A percentile compares a stretch with the other conserved stretches of the same genome.
Conservation (phyloP, 345 rosid species). For the Euclidium syriacum region DNA sequence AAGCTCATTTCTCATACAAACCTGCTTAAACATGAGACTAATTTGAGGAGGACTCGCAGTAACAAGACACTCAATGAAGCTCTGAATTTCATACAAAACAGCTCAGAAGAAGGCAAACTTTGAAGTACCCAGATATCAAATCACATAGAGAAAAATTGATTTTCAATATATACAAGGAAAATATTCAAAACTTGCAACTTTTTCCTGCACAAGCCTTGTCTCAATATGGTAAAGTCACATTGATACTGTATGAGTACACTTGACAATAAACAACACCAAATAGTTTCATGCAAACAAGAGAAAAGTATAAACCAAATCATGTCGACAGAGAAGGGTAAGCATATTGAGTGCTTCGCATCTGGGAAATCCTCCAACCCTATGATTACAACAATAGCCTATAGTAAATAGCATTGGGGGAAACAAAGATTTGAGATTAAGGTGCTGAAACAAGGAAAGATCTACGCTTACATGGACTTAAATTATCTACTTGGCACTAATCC, state of each 20-base stretch:
- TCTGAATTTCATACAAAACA: conserved; percentile 41
- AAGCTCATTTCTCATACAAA: conserved; percentile 26
- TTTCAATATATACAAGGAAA: conserved; percentile 47
- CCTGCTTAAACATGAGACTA: conserved; percentile 95
- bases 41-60: conserved; percentile 84
- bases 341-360: conserved; percentile 82
- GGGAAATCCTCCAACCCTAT: conserved; percentile 91
- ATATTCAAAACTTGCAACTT: conserved; percentile 43
- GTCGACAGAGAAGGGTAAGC: conserved; percentile 82
- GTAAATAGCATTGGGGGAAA: neutral
- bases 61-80: conserved; percentile 88
- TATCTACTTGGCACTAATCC: no score
- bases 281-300: neutral
- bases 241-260: conserved; percentile 9
- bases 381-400: conserved; percentile 83
- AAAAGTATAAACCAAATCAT: conserved; percentile 44
- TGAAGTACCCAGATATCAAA: conserved; percentile 4
- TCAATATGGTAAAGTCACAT: conserved; percentile 54
- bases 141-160: conserved; percentile 5
- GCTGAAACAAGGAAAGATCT: neutral
- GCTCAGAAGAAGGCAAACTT: neutral
- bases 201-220: conserved; percentile 49
- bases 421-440: neutral
- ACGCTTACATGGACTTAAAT: no score
- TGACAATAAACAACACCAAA: conserved; percentile 1